These are phyloP conservation scores for Firmiana major DNA, from an alignment of 345 rosid genomes.

Conservation along the genomic window DNA sequence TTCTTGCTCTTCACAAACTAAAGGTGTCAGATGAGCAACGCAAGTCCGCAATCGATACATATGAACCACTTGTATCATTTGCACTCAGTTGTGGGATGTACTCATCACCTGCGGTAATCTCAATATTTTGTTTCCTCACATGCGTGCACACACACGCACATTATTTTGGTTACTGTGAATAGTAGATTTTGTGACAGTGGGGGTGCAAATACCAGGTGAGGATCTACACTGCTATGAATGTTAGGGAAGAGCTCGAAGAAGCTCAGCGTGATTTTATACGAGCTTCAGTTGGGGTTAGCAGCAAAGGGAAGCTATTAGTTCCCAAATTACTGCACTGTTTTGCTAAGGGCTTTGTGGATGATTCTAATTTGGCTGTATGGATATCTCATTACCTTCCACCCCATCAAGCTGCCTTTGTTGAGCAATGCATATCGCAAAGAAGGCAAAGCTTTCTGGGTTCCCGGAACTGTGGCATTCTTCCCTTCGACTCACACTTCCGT, in stretches of 20 bases:
- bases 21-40: slow-evolving; percentile 71
- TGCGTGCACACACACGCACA: neutral
- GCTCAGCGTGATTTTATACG: slow-evolving; percentile 75
- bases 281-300: slow-evolving; percentile 81
- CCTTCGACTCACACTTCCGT: slow-evolving; percentile 79
- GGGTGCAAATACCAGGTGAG: slow-evolving; percentile 54
- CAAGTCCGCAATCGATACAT: slow-evolving; percentile 47
- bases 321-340: slow-evolving; percentile 83
- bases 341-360: slow-evolving; percentile 66
- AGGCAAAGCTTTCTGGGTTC: slow-evolving; percentile 65
- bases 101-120: slow-evolving; percentile 83
- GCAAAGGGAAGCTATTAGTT: slow-evolving; percentile 75
- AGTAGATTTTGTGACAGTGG: neutral
- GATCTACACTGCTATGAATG: slow-evolving; percentile 59
- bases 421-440: slow-evolving; percentile 70
- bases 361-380: slow-evolving; percentile 71
- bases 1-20: slow-evolving; percentile 77
- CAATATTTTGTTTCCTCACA: neutral
- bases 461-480: slow-evolving; percentile 68
- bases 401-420: slow-evolving; percentile 67
- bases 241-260: slow-evolving; percentile 72
- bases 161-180: neutral
- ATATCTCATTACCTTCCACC: slow-evolving; percentile 79
- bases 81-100: slow-evolving; percentile 89
- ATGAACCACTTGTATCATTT: slow-evolving; percentile 71